Evolutionary conservation across 371 early-diverging fungal species (phyloP), one percentile per base, ranked within the genome.

Genomic region (Entomophthora muscae): DNA sequence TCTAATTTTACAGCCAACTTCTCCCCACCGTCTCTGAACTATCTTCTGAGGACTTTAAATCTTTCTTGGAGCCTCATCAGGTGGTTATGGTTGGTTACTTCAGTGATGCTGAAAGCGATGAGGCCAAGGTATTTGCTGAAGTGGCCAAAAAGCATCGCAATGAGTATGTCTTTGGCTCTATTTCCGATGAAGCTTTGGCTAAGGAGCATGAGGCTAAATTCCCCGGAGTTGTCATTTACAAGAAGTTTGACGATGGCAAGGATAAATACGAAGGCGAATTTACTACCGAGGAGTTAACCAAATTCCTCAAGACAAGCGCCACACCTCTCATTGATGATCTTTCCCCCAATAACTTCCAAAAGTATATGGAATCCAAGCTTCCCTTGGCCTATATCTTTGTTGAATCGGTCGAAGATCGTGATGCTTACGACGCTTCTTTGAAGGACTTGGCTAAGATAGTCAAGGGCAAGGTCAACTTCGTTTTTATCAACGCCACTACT

Each of bases 311-410:
- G 75, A 63, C 76, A 64, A 78, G 82, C 77, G 78, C 93, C 32
- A 74, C 90, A 30, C 94, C 95, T 33, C 72, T 88, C 51, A 78
- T 96, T 78, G 95, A 84, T 66, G 93, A 94, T 65, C 82, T 96
- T 63, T 83, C 84, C 65, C 89, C 85, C 32, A 79, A 85, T 66
- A 96, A 89, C 83, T 96, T 89, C 74, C 73, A 71, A 51, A 70
- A 68, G 61, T 95, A 93, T 76, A 86, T 88, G 65, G 82, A 86
- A 65, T 63, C 86, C 32, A 90, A 89, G 57, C 71, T 89, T 23
- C 97, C 97, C 27, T 71, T 96, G 28, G 95, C 81, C 32, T 96
- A 86, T 75, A 67, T 88, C 65, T 96, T 97, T 80, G 78, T 77
- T 65, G 82, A 81, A 52, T 73, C 67, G 65, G 76, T 72, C 5